A percentile compares a stretch with the other conserved stretches of the same genome.
Evolutionary conservation across 257 asterid species (phyloP).

Genomic region (Lavandula angustifolia): DNA sequence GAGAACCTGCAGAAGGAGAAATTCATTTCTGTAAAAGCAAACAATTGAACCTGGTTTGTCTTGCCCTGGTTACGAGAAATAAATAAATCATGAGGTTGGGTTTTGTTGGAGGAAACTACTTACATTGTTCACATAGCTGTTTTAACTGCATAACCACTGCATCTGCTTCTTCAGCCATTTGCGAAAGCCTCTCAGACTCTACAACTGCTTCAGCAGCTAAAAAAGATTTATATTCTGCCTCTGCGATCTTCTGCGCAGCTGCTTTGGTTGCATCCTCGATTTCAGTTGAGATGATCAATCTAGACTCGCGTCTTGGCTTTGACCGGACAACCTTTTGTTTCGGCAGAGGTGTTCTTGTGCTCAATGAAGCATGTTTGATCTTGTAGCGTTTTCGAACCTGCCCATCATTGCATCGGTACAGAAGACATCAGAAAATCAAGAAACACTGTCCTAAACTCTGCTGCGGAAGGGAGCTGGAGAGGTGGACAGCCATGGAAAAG

Average conservation of each 20-base stretch:
- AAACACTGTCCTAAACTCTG: background rate
- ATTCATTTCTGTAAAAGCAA: too few relatives aligned
- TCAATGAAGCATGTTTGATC: constrained; percentile 37
- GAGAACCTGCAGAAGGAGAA: constrained; percentile 38
- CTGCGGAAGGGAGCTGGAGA: background rate
- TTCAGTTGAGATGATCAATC: constrained; percentile 25
- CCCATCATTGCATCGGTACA: constrained; percentile 9
- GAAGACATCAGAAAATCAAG: background rate
- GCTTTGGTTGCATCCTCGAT: constrained; percentile 39
- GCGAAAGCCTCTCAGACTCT: constrained; percentile 49
- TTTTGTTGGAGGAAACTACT: background rate
- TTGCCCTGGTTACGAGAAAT: background rate
- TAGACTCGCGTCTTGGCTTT: constrained; percentile 30
- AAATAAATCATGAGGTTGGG: background rate
- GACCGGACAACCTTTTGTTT: constrained; percentile 33
- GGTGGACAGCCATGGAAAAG: too few relatives aligned
- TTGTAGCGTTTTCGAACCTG: constrained; percentile 49
- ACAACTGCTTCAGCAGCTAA: constrained; percentile 50
- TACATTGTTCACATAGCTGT: constrained; percentile 37
- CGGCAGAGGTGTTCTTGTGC: constrained; percentile 34
- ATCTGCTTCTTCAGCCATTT: constrained; percentile 52
- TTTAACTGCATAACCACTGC: constrained; percentile 32
- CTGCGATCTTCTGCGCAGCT: constrained; percentile 50
- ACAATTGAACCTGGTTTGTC: too few relatives aligned
- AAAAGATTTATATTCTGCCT: constrained; percentile 50